Conservation (phyloP, 2,329 filamentous ascomycete species). For the Cercospora zeina region DNA sequence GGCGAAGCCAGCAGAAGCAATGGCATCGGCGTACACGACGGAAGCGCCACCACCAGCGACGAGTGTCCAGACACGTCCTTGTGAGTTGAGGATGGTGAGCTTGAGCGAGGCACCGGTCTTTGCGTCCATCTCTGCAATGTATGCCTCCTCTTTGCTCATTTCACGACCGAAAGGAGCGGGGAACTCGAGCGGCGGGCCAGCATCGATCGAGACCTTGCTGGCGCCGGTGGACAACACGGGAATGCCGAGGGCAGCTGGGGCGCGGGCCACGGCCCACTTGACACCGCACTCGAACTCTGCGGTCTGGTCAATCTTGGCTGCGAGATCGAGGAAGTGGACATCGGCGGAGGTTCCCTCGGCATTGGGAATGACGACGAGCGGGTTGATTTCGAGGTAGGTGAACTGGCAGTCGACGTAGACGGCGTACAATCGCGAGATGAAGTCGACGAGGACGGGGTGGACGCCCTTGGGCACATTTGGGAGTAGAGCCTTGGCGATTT, state of each 20-base stretch:
- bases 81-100: constrained; percentile 90
- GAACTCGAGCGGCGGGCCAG: constrained; percentile 97
- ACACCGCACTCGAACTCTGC: constrained; percentile 99
- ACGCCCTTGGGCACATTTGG: constrained; percentile 93
- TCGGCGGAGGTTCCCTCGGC: constrained; percentile 85
- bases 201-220: constrained; percentile 87
- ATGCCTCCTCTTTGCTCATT: constrained; percentile 97
- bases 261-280: constrained; percentile 97
- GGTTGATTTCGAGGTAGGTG: constrained; percentile 99
- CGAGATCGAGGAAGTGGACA: constrained; percentile 97
- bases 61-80: constrained; percentile 94
- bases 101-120: constrained; percentile 99
- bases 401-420: constrained; percentile 99
- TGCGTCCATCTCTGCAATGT: constrained; percentile 97
- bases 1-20: constrained; percentile 92
- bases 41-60: constrained; percentile 99
- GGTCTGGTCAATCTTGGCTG: constrained; percentile 98
- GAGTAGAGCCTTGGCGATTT: constrained; percentile 80
- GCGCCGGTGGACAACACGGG: constrained; percentile 61
- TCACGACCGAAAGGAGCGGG: constrained; percentile 98
- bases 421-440: constrained; percentile 96
- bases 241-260: constrained; percentile 82
- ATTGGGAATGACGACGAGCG: constrained; percentile 95
- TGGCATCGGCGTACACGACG: constrained; percentile 97
- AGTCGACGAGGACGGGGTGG: constrained; percentile 98